Conservation (phyloP, 208 protist genomes). For the Leishmania braziliensis region DNA sequence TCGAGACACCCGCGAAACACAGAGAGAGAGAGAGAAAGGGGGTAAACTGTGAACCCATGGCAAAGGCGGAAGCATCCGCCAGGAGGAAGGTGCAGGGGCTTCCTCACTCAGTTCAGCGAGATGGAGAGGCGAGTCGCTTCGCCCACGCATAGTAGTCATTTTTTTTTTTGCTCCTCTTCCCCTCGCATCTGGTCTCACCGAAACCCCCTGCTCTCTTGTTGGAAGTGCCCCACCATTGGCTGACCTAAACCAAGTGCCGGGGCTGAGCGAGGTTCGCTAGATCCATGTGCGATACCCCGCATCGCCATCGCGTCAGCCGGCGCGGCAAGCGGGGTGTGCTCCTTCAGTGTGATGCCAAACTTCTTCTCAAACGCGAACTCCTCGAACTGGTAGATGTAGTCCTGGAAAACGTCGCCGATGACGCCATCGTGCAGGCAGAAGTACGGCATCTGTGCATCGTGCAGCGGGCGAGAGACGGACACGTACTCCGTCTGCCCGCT, state of each 20-base stretch:
- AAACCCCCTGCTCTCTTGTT: constrained; percentile 81
- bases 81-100: neutral
- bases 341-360: constrained; percentile 75
- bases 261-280: constrained; percentile 19
- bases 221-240: constrained; percentile 78
- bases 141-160: neutral
- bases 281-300: constrained; percentile 40
- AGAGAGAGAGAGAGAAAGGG: neutral
- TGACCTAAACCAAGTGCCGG: constrained; percentile 41
- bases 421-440: constrained; percentile 88
- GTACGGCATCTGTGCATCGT: constrained; percentile 89
- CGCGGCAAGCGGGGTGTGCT: constrained; percentile 73
- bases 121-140: neutral
- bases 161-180: neutral
- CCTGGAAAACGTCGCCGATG: constrained; percentile 79
- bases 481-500: constrained; percentile 87
- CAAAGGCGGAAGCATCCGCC: neutral
- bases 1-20: neutral
- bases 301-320: constrained; percentile 69
- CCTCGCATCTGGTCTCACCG: constrained; percentile 19
- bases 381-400: constrained; percentile 90
- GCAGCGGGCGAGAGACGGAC: constrained; percentile 69
- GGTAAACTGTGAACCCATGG: neutral
- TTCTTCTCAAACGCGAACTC: constrained; percentile 91
- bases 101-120: neutral